Evolutionary conservation across 1,139 yeast genomes (phyloP).

Genomic region (Saccharomycopsis phalli): DNA sequence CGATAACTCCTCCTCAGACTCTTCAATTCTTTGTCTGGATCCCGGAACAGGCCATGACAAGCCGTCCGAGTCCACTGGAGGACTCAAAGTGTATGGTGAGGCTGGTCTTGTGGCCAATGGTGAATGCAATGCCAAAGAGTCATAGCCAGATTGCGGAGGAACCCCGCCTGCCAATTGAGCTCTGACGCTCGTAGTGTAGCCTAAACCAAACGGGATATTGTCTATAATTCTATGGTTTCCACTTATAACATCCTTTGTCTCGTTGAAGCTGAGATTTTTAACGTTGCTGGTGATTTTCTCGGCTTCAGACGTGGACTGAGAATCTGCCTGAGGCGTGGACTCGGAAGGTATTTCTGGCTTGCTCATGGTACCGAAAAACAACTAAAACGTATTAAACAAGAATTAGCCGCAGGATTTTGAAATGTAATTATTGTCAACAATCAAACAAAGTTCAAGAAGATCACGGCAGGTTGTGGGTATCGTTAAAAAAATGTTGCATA

Average conservation of each 20-base stretch:
- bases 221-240: slow-evolving; percentile 8
- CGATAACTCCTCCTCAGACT: slow-evolving; percentile 52
- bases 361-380: no score
- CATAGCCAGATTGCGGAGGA: background rate
- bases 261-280: background rate
- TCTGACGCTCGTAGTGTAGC: slow-evolving; percentile 10
- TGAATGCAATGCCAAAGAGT: slow-evolving; percentile 8
- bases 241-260: slow-evolving; percentile 4
- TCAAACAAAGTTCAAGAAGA: no score
- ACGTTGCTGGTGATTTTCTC: no score
- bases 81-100: slow-evolving; percentile 72
- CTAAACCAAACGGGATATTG: slow-evolving; percentile 11
- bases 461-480: no score
- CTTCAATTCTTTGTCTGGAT: slow-evolving; percentile 62
- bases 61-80: slow-evolving; percentile 86
- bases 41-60: slow-evolving; percentile 94
- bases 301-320: no score
- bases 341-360: no score
- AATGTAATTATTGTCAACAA: no score
- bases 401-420: no score
- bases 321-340: no score
- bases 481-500: no score
- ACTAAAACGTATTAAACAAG: no score
- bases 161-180: slow-evolving; percentile 3
- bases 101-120: slow-evolving; percentile 71